A percentile compares a stretch with the other conserved stretches of the same genome.
phyloP scores from a whole-genome alignment of 1,284 basidiomycete genomes.

The Fomitopsis schrenkii region DNA sequence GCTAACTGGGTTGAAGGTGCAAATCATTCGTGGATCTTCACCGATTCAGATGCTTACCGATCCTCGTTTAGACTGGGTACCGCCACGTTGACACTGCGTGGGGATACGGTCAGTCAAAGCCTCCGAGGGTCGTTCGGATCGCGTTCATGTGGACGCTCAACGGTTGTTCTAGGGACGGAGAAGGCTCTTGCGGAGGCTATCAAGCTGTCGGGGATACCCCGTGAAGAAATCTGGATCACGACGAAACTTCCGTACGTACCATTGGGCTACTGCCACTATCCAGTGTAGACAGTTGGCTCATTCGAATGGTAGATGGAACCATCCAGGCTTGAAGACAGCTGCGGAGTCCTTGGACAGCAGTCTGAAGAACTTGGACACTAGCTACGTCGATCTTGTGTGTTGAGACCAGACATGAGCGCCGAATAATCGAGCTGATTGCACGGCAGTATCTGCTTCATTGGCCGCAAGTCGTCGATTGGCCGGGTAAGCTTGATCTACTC shows the following conservation, averaged over 20 bases:
- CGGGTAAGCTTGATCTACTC: constrained; percentile 12
- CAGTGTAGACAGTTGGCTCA: not conserved
- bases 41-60: not conserved
- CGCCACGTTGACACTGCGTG: constrained; percentile 28
- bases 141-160: not conserved
- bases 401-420: not conserved
- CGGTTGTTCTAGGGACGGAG: constrained; percentile 31
- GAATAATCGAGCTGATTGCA: not conserved
- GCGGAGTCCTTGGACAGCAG: constrained; percentile 27
- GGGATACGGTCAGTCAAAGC: constrained; percentile 21
- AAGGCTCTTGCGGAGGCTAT: constrained; percentile 37
- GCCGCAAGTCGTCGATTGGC: constrained; percentile 25
- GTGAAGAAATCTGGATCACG: constrained; percentile 43
- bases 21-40: not conserved
- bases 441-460: constrained; percentile 30
- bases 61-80: constrained; percentile 21
- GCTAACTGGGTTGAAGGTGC: constrained; percentile 22
- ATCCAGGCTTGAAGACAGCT: constrained; percentile 16
- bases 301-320: constrained; percentile 17
- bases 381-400: constrained; percentile 29
- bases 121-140: not conserved
- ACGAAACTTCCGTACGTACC: constrained; percentile 31
- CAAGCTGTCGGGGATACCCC: constrained; percentile 33
- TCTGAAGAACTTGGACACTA: constrained; percentile 25
- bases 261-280: not conserved